These are phyloP conservation scores for Paramecium sonneborni DNA, from an alignment of 73 alveolate genomes.

Conservation along the genomic window DNA sequence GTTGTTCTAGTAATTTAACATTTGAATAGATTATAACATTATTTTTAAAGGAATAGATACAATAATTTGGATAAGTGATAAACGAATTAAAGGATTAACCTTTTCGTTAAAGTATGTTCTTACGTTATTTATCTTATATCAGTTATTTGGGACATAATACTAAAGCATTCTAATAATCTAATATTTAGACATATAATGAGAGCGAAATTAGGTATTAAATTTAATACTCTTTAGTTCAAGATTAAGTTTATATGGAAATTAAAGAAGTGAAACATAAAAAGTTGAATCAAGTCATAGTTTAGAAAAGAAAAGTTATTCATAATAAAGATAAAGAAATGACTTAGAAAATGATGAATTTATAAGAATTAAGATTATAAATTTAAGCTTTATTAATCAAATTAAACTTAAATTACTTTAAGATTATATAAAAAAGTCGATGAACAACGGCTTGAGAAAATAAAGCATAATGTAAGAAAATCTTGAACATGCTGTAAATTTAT, in stretches of 20 bases:
- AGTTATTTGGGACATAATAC: background rate
- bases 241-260: background rate
- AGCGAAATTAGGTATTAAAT: background rate
- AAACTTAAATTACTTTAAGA: background rate
- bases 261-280: background rate
- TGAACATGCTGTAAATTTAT: slow-evolving; percentile 21
- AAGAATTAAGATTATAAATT: background rate
- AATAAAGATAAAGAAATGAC: background rate
- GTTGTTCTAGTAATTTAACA: background rate
- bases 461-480: background rate
- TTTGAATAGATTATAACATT: background rate
- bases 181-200: background rate
- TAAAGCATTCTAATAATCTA: background rate
- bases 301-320: background rate
- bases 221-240: background rate
- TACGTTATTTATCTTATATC: background rate
- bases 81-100: background rate
- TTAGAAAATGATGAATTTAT: background rate
- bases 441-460: background rate
- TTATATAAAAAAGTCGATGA: background rate
- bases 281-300: background rate
- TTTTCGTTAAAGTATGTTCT: background rate
- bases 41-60: background rate
- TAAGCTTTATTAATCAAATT: background rate
- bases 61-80: background rate